A percentile compares a stretch with the other conserved stretches of the same genome.
These are phyloP conservation scores for Rubia peregrina DNA, from an alignment of 305 asterid species.

Conservation along the genomic window DNA sequence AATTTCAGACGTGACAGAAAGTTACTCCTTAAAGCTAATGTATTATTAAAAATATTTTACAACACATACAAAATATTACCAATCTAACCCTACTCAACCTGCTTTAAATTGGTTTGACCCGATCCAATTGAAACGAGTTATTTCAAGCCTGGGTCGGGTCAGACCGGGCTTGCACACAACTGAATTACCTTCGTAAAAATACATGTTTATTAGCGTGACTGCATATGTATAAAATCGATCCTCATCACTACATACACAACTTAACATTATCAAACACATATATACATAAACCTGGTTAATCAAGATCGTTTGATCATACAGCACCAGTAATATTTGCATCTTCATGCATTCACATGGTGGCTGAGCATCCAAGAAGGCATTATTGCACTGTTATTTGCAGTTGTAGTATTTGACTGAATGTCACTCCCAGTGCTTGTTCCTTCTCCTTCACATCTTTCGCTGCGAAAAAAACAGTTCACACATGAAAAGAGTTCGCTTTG, in stretches of 20 bases:
- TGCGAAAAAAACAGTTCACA: neutral
- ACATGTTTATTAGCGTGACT: neutral
- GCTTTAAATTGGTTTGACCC: too few species aligned
- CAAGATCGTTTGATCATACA: neutral
- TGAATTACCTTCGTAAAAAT: neutral
- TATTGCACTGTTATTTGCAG: neutral
- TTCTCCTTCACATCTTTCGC: neutral
- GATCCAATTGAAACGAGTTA: too few species aligned
- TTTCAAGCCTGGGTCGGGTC: too few species aligned
- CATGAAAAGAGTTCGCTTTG: neutral
- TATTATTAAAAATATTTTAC: too few species aligned
- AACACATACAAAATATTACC: too few species aligned
- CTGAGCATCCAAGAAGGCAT: slow-evolving; percentile 9
- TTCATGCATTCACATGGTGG: neutral
- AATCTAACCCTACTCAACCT: too few species aligned
- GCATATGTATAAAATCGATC: neutral
- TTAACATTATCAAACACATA: neutral
- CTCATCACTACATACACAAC: neutral
- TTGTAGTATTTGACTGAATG: neutral
- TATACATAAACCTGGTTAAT: neutral
- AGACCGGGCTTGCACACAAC: too few species aligned
- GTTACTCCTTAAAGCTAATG: neutral
- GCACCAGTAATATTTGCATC: neutral
- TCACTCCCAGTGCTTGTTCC: neutral
- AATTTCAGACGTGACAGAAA: neutral